Evolutionary conservation across 371 early-diverging fungal genomes (phyloP).

Genomic region (Saksenaea vasiformis): DNA sequence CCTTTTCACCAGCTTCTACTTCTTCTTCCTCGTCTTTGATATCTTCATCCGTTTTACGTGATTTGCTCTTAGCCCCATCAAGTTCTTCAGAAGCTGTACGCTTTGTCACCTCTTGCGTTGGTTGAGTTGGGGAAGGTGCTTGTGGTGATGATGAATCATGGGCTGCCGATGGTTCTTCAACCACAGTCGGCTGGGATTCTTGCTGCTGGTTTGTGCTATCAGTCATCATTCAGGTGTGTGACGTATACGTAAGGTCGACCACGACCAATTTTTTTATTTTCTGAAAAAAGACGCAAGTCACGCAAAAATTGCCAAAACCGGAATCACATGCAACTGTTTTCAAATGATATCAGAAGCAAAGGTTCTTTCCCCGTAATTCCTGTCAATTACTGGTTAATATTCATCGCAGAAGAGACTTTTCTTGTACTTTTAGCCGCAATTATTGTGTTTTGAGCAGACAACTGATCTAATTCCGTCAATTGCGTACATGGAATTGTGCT

Average conservation of each 20-base stretch:
- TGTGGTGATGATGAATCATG: conserved; percentile 3
- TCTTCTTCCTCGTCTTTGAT: not conserved
- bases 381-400: too few relatives aligned
- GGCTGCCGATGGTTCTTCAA: not conserved
- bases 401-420: too few relatives aligned
- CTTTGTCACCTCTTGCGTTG: not conserved
- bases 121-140: not conserved
- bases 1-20: not conserved
- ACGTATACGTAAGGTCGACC: not conserved
- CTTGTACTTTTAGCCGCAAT: too few relatives aligned
- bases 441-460: too few relatives aligned
- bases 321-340: too few relatives aligned
- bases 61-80: not conserved
- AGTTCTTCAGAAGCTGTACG: not conserved
- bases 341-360: too few relatives aligned
- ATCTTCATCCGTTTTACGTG: not conserved
- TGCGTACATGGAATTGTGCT: too few relatives aligned
- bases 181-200: conserved; percentile 1
- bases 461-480: too few relatives aligned
- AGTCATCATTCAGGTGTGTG: not conserved
- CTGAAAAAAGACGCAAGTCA: too few relatives aligned
- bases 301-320: too few relatives aligned
- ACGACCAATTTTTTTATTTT: too few relatives aligned
- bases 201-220: conserved; percentile 7
- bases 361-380: too few relatives aligned